phyloP scores from a whole-genome alignment of 768 basidiomycete genomes.

The Podaxis sp. region DNA sequence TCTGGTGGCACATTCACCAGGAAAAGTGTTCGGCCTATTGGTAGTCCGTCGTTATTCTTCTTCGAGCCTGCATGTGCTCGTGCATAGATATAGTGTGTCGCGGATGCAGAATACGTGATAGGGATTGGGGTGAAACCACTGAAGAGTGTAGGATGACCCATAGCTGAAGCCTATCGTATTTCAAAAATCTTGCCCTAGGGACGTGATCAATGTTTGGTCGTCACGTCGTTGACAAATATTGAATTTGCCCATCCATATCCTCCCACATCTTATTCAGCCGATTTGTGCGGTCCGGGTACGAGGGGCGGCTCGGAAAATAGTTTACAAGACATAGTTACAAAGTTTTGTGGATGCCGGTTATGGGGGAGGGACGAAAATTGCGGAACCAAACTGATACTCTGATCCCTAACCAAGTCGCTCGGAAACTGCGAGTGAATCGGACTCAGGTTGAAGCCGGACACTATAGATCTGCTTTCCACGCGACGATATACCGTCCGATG shows the following conservation, averaged over 20 bases:
- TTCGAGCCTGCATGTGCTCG: conserved; percentile 59
- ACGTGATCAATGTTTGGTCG: not conserved
- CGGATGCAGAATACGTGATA: conserved; percentile 34
- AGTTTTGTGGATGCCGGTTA: too few relatives aligned
- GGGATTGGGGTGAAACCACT: conserved; percentile 49
- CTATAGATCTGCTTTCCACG: too few relatives aligned
- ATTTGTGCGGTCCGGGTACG: too few relatives aligned
- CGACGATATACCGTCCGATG: too few relatives aligned
- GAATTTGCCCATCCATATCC: not conserved
- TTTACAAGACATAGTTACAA: too few relatives aligned
- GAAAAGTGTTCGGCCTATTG: conserved; percentile 74
- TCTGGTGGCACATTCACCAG: conserved; percentile 88
- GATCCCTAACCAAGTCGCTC: too few relatives aligned
- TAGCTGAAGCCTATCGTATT: conserved; percentile 1
- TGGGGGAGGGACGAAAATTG: too few relatives aligned
- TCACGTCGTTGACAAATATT: not conserved
- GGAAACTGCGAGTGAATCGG: too few relatives aligned
- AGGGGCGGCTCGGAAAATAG: too few relatives aligned
- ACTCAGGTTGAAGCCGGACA: too few relatives aligned
- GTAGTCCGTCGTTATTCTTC: conserved; percentile 31
- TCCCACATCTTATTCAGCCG: too few relatives aligned
- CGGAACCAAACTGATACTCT: too few relatives aligned
- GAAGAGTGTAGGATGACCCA: conserved; percentile 16
- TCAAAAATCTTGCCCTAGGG: not conserved
- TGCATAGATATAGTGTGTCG: conserved; percentile 74